Evolutionary conservation across 2,329 filamentous ascomycete genomes (phyloP).

Genomic region (Aspergillus udagawae): DNA sequence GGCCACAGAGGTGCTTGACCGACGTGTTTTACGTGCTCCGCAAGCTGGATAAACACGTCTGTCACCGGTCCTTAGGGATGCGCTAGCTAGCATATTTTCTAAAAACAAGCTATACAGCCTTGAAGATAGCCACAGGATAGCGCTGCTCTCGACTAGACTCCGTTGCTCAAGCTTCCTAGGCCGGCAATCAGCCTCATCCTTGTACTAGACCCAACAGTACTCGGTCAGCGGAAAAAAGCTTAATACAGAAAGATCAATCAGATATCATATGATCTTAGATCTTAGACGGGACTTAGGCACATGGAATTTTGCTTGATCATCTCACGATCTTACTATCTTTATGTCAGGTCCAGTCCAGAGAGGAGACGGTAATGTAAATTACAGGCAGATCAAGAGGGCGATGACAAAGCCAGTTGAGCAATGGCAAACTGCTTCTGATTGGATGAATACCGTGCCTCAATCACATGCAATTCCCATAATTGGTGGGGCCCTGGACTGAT

Average conservation of each 20-base stretch:
- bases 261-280: neutral
- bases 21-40: too few relatives aligned
- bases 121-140: neutral
- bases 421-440: conserved; percentile 2
- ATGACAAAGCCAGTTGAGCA: conserved; percentile 9
- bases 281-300: neutral
- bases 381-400: neutral
- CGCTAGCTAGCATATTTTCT: too few relatives aligned
- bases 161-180: too few relatives aligned
- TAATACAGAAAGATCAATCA: neutral
- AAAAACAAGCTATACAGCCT: neutral
- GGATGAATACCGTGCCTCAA: neutral
- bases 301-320: neutral
- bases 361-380: neutral
- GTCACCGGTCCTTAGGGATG: too few relatives aligned
- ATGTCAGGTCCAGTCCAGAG: neutral
- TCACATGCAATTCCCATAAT: conserved; percentile 18
- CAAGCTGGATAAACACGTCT: too few relatives aligned
- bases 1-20: too few relatives aligned
- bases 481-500: conserved; percentile 6
- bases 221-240: neutral
- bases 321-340: neutral
- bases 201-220: neutral
- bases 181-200: neutral
- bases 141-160: neutral